A percentile compares a stretch with the other conserved stretches of the same genome.
phyloP scores from a whole-genome alignment of 306 rosid species.

The Vicia villosa region DNA sequence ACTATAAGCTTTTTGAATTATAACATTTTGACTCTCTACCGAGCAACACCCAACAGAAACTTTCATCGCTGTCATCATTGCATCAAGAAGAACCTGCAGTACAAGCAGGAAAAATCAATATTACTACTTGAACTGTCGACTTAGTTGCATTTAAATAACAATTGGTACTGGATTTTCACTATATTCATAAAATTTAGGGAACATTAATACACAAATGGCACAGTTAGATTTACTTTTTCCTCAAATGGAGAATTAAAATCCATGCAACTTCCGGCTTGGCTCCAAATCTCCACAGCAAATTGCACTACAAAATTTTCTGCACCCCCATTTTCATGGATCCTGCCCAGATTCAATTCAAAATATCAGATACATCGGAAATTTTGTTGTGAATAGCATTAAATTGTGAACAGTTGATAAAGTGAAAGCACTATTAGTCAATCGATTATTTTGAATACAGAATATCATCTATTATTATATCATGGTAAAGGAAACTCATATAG shows the following conservation, averaged over 20 bases:
- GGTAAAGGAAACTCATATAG: slow-evolving; percentile 19
- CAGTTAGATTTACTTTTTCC: slow-evolving; percentile 57
- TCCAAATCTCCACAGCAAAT: slow-evolving; percentile 70
- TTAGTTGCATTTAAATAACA: slow-evolving; percentile 29
- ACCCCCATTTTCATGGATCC: slow-evolving; percentile 67
- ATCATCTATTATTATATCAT: slow-evolving; percentile 28
- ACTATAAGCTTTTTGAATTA: slow-evolving; percentile 65
- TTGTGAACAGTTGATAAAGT: slow-evolving; percentile 29
- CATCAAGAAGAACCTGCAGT: slow-evolving; percentile 75
- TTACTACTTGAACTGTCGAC: slow-evolving; percentile 19
- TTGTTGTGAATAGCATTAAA: slow-evolving; percentile 1
- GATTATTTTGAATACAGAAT: slow-evolving; percentile 21
- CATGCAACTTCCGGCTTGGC: slow-evolving; percentile 53
- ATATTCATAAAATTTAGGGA: slow-evolving; percentile 1
- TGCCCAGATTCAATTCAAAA: slow-evolving; percentile 48
- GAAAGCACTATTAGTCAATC: neutral
- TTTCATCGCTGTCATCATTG: slow-evolving; percentile 69
- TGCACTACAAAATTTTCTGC: slow-evolving; percentile 63
- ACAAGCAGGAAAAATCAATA: slow-evolving; percentile 37
- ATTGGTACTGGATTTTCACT: slow-evolving; percentile 3
- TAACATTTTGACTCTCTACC: slow-evolving; percentile 63
- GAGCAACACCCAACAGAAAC: slow-evolving; percentile 70
- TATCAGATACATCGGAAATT: slow-evolving; percentile 34
- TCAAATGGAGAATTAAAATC: slow-evolving; percentile 41
- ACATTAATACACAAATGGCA: slow-evolving; percentile 26